A percentile compares a stretch with the other conserved stretches of the same genome.
phyloP scores from a whole-genome alignment of 306 rosid genomes.

The Lotus japonicus region DNA sequence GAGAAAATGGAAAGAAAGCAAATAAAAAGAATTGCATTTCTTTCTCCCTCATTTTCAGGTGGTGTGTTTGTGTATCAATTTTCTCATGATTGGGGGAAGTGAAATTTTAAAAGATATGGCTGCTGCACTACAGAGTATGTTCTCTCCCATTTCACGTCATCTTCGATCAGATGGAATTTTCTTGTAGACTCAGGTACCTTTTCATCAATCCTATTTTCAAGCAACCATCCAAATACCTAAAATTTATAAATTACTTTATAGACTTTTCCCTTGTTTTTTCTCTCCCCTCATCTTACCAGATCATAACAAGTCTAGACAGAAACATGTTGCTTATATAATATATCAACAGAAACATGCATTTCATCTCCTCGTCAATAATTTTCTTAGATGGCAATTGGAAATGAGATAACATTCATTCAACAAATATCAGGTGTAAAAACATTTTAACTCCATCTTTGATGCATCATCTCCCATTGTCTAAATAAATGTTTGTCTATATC shows the following conservation, averaged over 20 bases:
- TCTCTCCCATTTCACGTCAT: not conserved
- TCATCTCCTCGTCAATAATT: not conserved
- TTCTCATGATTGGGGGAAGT: too few species aligned
- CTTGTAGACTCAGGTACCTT: too few species aligned
- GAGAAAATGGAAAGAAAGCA: too few species aligned
- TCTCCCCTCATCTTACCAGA: not conserved
- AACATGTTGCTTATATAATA: not conserved
- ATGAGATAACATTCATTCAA: not conserved
- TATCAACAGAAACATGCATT: not conserved
- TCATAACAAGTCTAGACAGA: not conserved
- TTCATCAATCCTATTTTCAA: too few species aligned
- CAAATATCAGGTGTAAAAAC: not conserved
- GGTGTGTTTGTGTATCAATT: too few species aligned
- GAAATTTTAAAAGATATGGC: too few species aligned
- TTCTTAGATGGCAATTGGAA: slow-evolving; percentile 1
- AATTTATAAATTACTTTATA: not conserved
- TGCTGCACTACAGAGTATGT: not conserved
- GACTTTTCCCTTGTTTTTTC: not conserved
- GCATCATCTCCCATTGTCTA: not conserved
- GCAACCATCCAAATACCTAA: not conserved
- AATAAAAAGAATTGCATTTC: too few species aligned
- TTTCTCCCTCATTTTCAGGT: too few species aligned
- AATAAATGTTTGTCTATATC: not conserved
- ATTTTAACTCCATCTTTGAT: not conserved
- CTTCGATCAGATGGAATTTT: too few species aligned